Base-by-base conservation (phyloP, 192 early-diverging fungal genomes). In the Helicostylum pulchrum region DNA sequence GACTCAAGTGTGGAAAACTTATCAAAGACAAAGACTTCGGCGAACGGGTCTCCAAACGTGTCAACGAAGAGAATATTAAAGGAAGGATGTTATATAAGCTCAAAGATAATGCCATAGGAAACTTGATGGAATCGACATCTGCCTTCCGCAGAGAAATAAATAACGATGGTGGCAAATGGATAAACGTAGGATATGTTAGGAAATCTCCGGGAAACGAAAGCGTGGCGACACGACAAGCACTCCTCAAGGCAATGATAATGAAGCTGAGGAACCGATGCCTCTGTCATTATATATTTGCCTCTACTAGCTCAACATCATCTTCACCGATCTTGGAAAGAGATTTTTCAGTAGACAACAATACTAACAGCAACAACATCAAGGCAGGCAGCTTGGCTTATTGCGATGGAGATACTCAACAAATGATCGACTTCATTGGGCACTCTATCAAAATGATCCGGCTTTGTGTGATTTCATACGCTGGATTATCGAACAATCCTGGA, bases 381-480 rank as follows among this genome's bases (percentile, higher is more conserved):
- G 56, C 56, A 42, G n/a, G 39, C 56, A 10, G 8, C 39, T 19
- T 59, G 42, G 34, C 39, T 44, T 59, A 59, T 59, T 59, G 42
- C 39, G n/a, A 57, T 48, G 59, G 45, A 5, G 4, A 44, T 39
- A 49, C 47, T 17, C 31, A 62, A 36, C 46, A 2, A 48, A 62
- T 50, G 61, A 62, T 50, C 10, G 48, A 50, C 49, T 62, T 62
- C 31, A 62, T 46, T 61, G 47, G 61, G 15, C 47, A 51, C 39
- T 39, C 61, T 9, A 63, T 63, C 32, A 63, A 63, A 53, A 53
- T 43, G 19, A 52, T 52, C 53, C 61, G 61, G 30, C 50, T 53
- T 53, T 63, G 61, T 63, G 61, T 63, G 50, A 63, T 53, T 53
- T 52, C 61, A 63, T 63, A 63, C 39, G 34, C 50, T 63, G 61